Conservation (phyloP, 257 asterid genomes). For the Marsdenia floribunda region DNA sequence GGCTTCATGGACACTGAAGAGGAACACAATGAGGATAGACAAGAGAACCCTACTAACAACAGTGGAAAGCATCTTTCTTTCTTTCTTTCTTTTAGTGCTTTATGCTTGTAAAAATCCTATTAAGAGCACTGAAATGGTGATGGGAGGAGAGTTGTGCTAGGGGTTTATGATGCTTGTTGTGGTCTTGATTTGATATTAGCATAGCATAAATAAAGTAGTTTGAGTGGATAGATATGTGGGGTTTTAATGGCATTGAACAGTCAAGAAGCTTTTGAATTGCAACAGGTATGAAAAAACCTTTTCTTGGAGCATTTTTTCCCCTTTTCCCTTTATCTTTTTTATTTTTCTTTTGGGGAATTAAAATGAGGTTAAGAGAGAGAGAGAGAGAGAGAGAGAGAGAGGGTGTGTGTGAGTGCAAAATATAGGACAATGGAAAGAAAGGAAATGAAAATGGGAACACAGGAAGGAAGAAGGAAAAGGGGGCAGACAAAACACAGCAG, state of each 20-base stretch:
- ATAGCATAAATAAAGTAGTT: conserved; percentile 24
- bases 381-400: background rate
- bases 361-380: conserved; percentile 4
- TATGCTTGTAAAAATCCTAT: conserved; percentile 6
- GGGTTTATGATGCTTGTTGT: conserved; percentile 8
- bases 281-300: background rate
- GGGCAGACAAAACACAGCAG: background rate
- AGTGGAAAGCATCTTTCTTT: conserved; percentile 41
- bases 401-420: background rate
- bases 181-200: conserved; percentile 16
- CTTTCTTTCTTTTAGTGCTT: conserved; percentile 1
- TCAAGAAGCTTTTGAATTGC: conserved; percentile 21
- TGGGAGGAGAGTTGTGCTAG: background rate
- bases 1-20: conserved; percentile 26
- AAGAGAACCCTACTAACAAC: conserved; percentile 34
- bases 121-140: background rate
- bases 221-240: conserved; percentile 39
- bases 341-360: background rate
- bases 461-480: conserved; percentile 10
- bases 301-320: background rate
- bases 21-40: conserved; percentile 33
- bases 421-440: background rate
- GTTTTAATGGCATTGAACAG: conserved; percentile 40
- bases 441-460: background rate
- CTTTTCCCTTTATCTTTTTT: too few species aligned